phyloP scores from a whole-genome alignment of 1,284 basidiomycete genomes.

The Cryptococcus sp. region DNA sequence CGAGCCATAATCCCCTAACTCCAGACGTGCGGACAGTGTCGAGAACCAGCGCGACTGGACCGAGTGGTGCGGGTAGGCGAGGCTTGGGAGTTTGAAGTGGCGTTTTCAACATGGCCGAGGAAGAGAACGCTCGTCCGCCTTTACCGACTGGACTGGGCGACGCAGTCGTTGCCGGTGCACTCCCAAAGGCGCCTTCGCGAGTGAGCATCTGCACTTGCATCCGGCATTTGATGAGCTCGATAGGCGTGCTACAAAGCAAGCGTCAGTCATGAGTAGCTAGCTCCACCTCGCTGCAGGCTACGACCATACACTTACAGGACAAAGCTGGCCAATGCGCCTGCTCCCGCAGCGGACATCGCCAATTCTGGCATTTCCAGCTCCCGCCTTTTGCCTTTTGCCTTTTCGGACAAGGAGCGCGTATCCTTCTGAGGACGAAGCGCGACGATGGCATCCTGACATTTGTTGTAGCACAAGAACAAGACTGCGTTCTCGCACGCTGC shows the following conservation, averaged over 20 bases:
- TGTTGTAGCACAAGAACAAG: conserved; percentile 82
- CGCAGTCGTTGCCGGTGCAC: conserved; percentile 24
- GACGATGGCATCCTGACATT: conserved; percentile 70
- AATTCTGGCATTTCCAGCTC: conserved; percentile 65
- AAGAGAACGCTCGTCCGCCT: conserved; percentile 5
- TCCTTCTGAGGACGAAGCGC: conserved; percentile 22
- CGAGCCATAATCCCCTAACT: conserved; percentile 77
- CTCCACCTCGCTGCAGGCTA: not conserved
- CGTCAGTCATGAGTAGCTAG: conserved; percentile 2
- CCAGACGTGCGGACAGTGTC: conserved; percentile 68
- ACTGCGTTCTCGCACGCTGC: conserved; percentile 90
- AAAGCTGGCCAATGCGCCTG: conserved; percentile 79
- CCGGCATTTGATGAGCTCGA: conserved; percentile 90
- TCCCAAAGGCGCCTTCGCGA: conserved; percentile 47
- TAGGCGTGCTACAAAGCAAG: conserved; percentile 65
- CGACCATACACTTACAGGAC: conserved; percentile 58
- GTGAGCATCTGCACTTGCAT: conserved; percentile 92
- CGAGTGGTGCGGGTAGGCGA: conserved; percentile 55
- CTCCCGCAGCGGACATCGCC: conserved; percentile 73
- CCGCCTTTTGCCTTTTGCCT: conserved; percentile 35
- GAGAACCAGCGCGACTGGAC: conserved; percentile 69
- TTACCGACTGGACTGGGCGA: conserved; percentile 34
- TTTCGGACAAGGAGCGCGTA: conserved; percentile 40
- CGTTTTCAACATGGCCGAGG: conserved; percentile 1
- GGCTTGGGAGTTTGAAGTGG: conserved; percentile 6